Conservation (phyloP, 257 asterid species). For the Solanum sitiens region DNA sequence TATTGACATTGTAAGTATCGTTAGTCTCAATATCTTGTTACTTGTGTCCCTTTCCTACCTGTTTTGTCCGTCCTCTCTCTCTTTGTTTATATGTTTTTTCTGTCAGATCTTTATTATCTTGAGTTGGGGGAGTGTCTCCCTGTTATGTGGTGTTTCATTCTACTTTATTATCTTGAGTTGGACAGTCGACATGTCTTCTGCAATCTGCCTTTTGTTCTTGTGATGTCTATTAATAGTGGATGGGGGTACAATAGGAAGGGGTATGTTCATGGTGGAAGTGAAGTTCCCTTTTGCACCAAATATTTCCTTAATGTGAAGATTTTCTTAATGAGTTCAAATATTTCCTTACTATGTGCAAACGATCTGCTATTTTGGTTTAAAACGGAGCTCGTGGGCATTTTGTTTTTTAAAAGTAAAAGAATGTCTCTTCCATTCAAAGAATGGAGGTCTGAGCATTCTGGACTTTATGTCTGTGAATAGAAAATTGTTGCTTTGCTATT, state of each 20-base stretch:
- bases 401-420: background rate
- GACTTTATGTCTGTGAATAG: background rate
- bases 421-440: background rate
- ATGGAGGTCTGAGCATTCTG: background rate
- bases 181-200: background rate
- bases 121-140: background rate
- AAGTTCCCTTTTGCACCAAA: background rate
- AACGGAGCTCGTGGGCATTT: background rate
- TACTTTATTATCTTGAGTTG: too few relatives aligned
- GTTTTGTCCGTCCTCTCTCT: background rate
- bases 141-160: background rate
- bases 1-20: conserved; percentile 64
- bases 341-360: background rate
- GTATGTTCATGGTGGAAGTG: background rate
- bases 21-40: background rate
- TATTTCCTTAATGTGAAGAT: background rate
- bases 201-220: background rate
- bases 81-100: background rate
- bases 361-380: background rate
- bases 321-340: background rate
- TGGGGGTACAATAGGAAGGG: background rate
- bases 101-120: background rate
- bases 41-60: background rate
- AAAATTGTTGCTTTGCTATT: background rate
- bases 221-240: background rate